Evolutionary conservation across 176 grass and related monocot genomes (phyloP).

Genomic region (Ampelocalamus luodianensis): DNA sequence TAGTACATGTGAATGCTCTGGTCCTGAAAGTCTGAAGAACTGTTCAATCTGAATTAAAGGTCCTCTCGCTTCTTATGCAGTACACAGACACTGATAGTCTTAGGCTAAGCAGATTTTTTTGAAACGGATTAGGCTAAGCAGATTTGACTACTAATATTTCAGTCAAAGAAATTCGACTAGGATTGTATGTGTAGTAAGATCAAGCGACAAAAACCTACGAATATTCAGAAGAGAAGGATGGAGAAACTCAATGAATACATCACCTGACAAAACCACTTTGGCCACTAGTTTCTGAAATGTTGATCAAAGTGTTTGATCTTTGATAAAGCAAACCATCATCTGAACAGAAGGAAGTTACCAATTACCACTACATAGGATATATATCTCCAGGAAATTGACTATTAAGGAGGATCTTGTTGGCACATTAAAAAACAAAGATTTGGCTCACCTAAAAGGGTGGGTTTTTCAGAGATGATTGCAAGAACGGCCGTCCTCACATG

Average conservation of each 20-base stretch:
- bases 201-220: background rate
- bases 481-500: constrained; percentile 46
- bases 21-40: background rate
- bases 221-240: background rate
- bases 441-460: constrained; percentile 48
- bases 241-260: background rate
- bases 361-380: background rate
- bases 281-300: background rate
- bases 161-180: background rate
- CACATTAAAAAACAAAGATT: constrained; percentile 41
- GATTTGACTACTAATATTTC: background rate
- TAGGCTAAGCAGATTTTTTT: background rate
- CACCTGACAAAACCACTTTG: background rate
- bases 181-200: background rate
- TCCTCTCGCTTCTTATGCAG: background rate
- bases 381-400: background rate
- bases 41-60: constrained; percentile 24
- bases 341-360: background rate
- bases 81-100: background rate
- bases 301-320: background rate
- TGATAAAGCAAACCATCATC: background rate
- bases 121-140: background rate
- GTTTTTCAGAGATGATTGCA: background rate
- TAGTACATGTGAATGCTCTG: background rate
- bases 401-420: constrained; percentile 34